Conservation (phyloP, 2,329 filamentous ascomycete genomes). For the Colletotrichum magnum region DNA sequence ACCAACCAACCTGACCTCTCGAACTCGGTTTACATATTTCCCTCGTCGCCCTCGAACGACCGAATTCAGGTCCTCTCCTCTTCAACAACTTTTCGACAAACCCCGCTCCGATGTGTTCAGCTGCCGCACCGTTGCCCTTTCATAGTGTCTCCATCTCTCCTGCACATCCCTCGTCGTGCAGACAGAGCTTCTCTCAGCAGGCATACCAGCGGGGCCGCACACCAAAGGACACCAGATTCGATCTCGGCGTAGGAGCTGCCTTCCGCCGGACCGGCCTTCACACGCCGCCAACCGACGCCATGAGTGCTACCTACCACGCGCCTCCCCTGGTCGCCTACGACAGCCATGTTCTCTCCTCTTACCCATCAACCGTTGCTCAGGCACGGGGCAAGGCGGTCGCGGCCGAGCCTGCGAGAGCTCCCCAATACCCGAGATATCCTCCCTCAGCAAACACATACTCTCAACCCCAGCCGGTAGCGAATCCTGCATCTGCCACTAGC, state of each 20-base stretch:
- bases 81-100: not conserved
- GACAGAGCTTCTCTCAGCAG: conserved; percentile 28
- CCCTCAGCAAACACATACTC: conserved; percentile 42
- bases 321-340: conserved; percentile 62
- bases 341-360: conserved; percentile 58
- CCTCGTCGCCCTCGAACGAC: not conserved
- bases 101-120: conserved; percentile 46
- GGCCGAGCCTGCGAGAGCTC: conserved; percentile 50
- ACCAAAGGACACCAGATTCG: conserved; percentile 30
- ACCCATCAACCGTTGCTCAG: conserved; percentile 53
- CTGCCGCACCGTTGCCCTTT: conserved; percentile 39
- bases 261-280: conserved; percentile 57
- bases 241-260: conserved; percentile 43
- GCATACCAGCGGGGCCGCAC: conserved; percentile 1
- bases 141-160: conserved; percentile 40
- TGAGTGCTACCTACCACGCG: conserved; percentile 67
- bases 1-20: not conserved
- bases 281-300: conserved; percentile 66
- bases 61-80: conserved; percentile 8
- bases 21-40: not conserved
- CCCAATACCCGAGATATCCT: conserved; percentile 51
- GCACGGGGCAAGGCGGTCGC: conserved; percentile 49
- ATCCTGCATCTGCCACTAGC: conserved; percentile 38
- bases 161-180: conserved; percentile 33
- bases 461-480: conserved; percentile 33